These are phyloP conservation scores for Coemansia asiatica DNA, from an alignment of 192 early-diverging fungal species.

Conservation along the genomic window DNA sequence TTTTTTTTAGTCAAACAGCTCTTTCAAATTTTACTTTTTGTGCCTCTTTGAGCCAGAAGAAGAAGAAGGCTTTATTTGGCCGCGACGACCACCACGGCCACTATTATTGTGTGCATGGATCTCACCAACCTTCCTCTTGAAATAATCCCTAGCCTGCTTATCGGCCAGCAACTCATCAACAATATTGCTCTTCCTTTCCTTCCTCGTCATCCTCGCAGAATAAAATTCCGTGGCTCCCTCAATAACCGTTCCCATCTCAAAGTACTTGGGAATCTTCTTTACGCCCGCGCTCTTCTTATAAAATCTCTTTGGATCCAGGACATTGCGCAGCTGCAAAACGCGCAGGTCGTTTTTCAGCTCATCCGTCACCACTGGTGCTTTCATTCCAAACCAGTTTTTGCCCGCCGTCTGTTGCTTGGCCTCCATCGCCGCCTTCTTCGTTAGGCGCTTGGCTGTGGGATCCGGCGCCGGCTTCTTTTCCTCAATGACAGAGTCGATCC, in stretches of 20 bases:
- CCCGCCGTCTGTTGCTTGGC: slow-evolving; percentile 39
- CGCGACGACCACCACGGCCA: slow-evolving; percentile 16
- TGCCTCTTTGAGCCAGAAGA: not conserved
- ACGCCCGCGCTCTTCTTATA: slow-evolving; percentile 76
- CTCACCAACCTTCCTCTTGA: slow-evolving; percentile 84
- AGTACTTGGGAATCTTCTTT: slow-evolving; percentile 78
- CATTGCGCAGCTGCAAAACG: slow-evolving; percentile 80
- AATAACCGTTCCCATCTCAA: slow-evolving; percentile 92
- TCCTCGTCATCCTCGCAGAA: slow-evolving; percentile 79
- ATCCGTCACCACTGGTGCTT: slow-evolving; percentile 76
- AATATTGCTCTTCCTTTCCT: slow-evolving; percentile 81
- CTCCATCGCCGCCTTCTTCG: slow-evolving; percentile 15
- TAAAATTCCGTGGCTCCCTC: slow-evolving; percentile 87
- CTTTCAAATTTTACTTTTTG: not conserved
- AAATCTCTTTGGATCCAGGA: slow-evolving; percentile 88
- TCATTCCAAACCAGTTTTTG: slow-evolving; percentile 87
- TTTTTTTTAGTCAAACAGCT: not conserved
- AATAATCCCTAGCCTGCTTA: slow-evolving; percentile 68
- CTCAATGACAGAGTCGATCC: slow-evolving; percentile 8
- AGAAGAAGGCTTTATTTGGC: not conserved
- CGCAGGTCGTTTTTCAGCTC: slow-evolving; percentile 90
- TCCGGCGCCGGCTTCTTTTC: slow-evolving; percentile 16
- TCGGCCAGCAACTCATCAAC: slow-evolving; percentile 88
- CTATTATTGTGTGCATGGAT: slow-evolving; percentile 61
- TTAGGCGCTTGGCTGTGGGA: slow-evolving; percentile 37